Base-by-base conservation (phyloP, 169 alveolate species). In the Plasmodium billcollinsi region DNA sequence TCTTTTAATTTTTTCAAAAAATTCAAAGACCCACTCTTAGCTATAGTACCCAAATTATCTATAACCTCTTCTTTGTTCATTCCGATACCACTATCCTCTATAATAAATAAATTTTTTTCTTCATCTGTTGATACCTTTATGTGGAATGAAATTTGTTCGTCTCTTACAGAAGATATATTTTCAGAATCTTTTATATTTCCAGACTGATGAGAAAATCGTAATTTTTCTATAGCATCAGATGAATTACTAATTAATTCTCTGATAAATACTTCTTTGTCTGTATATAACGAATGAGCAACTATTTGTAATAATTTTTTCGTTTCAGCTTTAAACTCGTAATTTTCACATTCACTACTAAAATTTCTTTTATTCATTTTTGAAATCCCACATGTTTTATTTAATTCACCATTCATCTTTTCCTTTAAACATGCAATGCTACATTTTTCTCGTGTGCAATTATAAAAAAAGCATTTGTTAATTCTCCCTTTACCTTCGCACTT, bases 161-260 rank as follows among this genome's bases (percentile, higher is more conserved):
- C 62, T 11, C 39, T 26, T n/a, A 9, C 59, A 18, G 45, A 11
- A 15, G 91, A 33, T 26, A 26, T 26, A 26, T 26, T 4, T 15
- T 61, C 66, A 15, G 45, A 88, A 56, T 8, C 47, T 88, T 92
- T 74, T 73, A 91, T 52, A 47, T 65, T n/a, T 75, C 92, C 65
- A 91, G 83, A 61, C 93, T 93, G 76, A 54, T 14, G 9, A 66
- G 90, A 20, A 85, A 97, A 98, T 85, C 99, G 94, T 86, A 97
- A 97, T 95, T 98, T 98, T 93, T 99, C 99, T 73, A 99, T 93
- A 2, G 99, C 99, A 93, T 99, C 99, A 11, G 99, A 98, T 8
- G 99, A 99, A 92, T 99, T 99, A 15, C 99, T 98, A 54, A 99
- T 98, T 58, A 99, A 96, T 85, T 99, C 99, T 78, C 99, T 96